Evolutionary conservation across 768 basidiomycete genomes (phyloP).

Genomic region (Phylloporus scabripes): DNA sequence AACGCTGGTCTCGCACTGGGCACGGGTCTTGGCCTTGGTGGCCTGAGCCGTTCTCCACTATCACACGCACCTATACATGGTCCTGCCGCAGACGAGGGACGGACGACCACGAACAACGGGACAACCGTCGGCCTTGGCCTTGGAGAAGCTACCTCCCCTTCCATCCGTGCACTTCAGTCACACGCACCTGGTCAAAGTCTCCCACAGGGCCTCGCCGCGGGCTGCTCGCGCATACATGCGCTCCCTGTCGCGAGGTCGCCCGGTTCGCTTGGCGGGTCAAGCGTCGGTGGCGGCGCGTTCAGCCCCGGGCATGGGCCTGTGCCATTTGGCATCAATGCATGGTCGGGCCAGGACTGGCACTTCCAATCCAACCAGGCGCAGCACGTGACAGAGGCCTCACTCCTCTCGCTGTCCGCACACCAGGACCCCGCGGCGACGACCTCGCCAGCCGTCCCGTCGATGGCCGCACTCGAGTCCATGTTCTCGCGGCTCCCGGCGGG

Average conservation of each 20-base stretch:
- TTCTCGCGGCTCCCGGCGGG: constrained; percentile 41
- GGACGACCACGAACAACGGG: constrained; percentile 9
- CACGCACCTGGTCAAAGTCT: constrained; percentile 90
- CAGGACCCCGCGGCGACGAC: constrained; percentile 10
- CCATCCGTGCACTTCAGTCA: constrained; percentile 71
- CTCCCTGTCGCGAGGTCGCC: constrained; percentile 41
- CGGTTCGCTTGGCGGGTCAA: constrained; percentile 24
- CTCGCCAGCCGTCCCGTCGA: constrained; percentile 13
- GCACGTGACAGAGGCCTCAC: constrained; percentile 12
- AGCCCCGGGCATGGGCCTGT: constrained; percentile 29
- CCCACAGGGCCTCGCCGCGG: constrained; percentile 88
- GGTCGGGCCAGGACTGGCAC: constrained; percentile 26
- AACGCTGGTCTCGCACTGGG: constrained; percentile 18
- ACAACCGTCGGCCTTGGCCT: constrained; percentile 17
- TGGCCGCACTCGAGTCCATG: constrained; percentile 44
- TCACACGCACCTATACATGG: constrained; percentile 25
- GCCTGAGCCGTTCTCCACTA: constrained; percentile 27
- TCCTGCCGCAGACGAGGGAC: constrained; percentile 25
- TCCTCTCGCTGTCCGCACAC: constrained; percentile 23
- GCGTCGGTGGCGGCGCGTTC: constrained; percentile 24
- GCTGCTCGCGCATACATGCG: constrained; percentile 86
- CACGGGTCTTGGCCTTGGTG: constrained; percentile 19
- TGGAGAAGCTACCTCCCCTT: constrained; percentile 50
- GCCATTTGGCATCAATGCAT: constrained; percentile 29
- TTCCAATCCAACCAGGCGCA: constrained; percentile 22